phyloP scores from a whole-genome alignment of 208 protist genomes.

The Paratrypanosoma confusum region DNA sequence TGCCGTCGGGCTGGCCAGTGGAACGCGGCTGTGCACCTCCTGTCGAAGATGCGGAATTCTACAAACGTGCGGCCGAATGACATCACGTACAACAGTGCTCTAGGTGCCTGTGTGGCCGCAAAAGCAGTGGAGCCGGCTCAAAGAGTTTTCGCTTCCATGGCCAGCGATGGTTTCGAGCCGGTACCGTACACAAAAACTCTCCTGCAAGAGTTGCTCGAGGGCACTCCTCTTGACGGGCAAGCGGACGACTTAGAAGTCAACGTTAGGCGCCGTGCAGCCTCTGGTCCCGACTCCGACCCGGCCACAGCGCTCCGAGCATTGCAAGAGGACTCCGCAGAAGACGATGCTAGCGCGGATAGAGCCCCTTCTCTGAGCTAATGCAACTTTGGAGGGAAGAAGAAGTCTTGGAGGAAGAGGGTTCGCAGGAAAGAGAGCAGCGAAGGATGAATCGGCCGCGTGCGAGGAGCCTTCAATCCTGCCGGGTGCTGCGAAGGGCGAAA shows the following conservation, averaged over 20 bases:
- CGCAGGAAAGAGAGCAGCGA: background rate
- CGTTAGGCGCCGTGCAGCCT: conserved; percentile 23
- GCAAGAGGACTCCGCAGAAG: conserved; percentile 9
- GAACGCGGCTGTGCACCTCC: conserved; percentile 41
- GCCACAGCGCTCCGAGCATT: conserved; percentile 41
- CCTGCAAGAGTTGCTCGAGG: conserved; percentile 34
- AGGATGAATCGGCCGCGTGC: too few relatives aligned
- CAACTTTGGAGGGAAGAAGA: too few relatives aligned
- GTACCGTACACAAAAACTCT: conserved; percentile 52
- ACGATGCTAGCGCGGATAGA: too few relatives aligned
- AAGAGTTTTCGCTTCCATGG: conserved; percentile 72
- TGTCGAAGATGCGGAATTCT: conserved; percentile 44
- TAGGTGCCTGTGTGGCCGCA: conserved; percentile 54
- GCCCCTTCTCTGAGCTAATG: too few relatives aligned
- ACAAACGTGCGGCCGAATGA: conserved; percentile 59
- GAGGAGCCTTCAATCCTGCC: too few relatives aligned
- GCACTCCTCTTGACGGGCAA: conserved; percentile 38
- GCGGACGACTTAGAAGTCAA: conserved; percentile 54
- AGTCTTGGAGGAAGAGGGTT: background rate
- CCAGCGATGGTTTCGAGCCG: conserved; percentile 61
- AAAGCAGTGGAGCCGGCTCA: conserved; percentile 31
- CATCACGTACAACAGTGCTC: conserved; percentile 77
- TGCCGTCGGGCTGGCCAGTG: conserved; percentile 65
- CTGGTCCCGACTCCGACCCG: conserved; percentile 67
- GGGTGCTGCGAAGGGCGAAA: too few relatives aligned